Conservation (phyloP, 2,329 filamentous ascomycete species). For the Microascus cirrosus region DNA sequence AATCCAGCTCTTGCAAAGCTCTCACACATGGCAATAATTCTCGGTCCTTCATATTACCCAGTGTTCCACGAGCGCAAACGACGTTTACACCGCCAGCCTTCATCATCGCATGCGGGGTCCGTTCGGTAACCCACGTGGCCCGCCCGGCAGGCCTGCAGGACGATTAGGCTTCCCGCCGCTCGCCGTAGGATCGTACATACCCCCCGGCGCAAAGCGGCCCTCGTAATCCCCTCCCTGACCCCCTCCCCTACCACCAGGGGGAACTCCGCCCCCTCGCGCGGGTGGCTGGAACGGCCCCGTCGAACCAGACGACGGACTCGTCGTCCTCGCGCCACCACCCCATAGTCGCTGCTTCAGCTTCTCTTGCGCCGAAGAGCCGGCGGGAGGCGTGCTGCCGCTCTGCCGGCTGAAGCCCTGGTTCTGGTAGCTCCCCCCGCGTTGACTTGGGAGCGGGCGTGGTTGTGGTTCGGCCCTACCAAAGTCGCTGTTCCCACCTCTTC, state of each 20-base stretch:
- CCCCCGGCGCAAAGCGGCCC: conserved; percentile 33
- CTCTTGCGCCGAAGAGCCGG: conserved; percentile 58
- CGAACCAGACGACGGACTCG: conserved; percentile 35
- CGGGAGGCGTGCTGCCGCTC: not conserved
- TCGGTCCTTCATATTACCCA: no score
- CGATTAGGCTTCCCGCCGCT: conserved; percentile 14
- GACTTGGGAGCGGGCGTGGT: conserved; percentile 57
- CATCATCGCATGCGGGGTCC: conserved; percentile 29
- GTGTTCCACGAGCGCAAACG: not conserved
- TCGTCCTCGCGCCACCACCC: conserved; percentile 41
- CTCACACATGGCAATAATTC: not conserved
- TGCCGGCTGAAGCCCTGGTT: conserved; percentile 16
- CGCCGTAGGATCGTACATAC: conserved; percentile 27
- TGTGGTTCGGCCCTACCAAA: conserved; percentile 4
- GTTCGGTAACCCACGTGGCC: conserved; percentile 18
- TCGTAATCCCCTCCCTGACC: conserved; percentile 23
- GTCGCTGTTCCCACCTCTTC: not conserved
- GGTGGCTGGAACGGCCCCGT: conserved; percentile 34
- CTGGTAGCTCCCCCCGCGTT: conserved; percentile 62
- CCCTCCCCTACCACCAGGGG: not conserved
- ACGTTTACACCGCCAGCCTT: not conserved
- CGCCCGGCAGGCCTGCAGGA: conserved; percentile 23
- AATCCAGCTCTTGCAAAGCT: not conserved
- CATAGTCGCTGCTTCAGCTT: conserved; percentile 71
- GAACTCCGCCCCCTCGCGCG: conserved; percentile 13